Base-by-base conservation (phyloP, 2,329 filamentous ascomycete genomes). In the Calycina herbarum region DNA sequence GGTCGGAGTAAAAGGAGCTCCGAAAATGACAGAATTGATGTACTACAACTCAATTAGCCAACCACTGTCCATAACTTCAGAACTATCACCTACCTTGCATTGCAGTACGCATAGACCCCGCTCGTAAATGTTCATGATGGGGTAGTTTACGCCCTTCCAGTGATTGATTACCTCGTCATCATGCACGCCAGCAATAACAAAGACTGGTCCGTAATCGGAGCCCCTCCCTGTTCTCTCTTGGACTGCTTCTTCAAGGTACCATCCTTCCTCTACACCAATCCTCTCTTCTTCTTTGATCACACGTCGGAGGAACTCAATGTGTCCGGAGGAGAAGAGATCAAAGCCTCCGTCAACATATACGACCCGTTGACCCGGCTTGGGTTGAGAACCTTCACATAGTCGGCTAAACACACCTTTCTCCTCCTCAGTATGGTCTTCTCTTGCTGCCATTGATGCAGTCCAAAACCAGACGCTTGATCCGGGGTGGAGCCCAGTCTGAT, bases 91-190 rank as follows among this genome's bases (percentile, higher is more conserved):
- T 82, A 94, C 92, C 78, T 90, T 90, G 82, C 95, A 99, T 76
- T 99, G 95, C 68, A 98, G 82, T 35, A 98, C 94, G 77, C 95
- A 99, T 27, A 99, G 87, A 1, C 94, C 94, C 54, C 95, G 90
- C 82, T 99, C 95, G 74, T 94, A 97, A 65, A 97, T 94, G 81
- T 98, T 99, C 95, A 99, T 99, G 80, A 99, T 98, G 31, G 95
- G 95, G 76, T 97, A 99, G 80, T 99, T 99, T 73, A 97, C 85
- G 42, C 95, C 94, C 80, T 98, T 98, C 91, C 93, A 96, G 73
- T 90, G 83, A 79, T 99, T 99, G 78, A 99, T 96, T 67, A 96
- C 93, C 69, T 90, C 88, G 77, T 99, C 95, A 74, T 97, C 92
- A 78, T 99, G 95, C 29, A 99, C 89, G 59, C 95, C 95, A 2